Conservation (phyloP, 2,329 filamentous ascomycete genomes). For the Trichoderma lentiforme region DNA sequence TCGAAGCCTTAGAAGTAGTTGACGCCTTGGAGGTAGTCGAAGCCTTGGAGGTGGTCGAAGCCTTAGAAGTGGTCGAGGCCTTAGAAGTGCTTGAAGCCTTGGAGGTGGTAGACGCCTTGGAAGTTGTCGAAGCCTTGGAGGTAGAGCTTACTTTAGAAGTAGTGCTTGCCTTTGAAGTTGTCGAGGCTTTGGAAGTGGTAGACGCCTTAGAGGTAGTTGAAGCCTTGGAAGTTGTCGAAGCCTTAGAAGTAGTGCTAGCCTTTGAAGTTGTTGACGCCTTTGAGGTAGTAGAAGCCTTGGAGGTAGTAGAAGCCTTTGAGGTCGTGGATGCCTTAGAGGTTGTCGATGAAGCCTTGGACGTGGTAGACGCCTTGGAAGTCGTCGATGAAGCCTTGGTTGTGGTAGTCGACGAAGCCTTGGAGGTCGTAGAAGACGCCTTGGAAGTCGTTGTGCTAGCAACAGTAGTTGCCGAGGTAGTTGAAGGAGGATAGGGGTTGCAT, state of each 20-base stretch:
- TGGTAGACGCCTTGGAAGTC: background rate
- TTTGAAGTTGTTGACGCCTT: no score
- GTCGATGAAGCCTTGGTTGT: background rate
- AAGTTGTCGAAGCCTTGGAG: background rate
- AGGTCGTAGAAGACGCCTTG: background rate
- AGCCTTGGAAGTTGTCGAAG: background rate
- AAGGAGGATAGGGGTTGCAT: slow-evolving; percentile 30
- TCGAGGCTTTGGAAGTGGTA: background rate
- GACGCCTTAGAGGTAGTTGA: background rate
- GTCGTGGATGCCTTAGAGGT: background rate
- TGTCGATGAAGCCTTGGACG: background rate
- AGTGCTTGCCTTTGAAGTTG: background rate
- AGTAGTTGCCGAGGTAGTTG: slow-evolving; percentile 21
- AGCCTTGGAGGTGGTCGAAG: background rate
- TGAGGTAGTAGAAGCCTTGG: background rate
- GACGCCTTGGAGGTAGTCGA: background rate
- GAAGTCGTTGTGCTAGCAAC: slow-evolving; percentile 8
- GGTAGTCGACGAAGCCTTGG: background rate
- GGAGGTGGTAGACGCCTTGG: background rate
- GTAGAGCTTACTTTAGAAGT: background rate
- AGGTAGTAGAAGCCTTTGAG: background rate
- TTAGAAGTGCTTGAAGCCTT: background rate
- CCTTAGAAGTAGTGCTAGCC: no score
- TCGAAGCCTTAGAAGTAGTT: background rate
- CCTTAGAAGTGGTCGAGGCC: background rate